Conservation (phyloP, 2,329 filamentous ascomycete species). For the Pseudogymnoascus verrucosus region DNA sequence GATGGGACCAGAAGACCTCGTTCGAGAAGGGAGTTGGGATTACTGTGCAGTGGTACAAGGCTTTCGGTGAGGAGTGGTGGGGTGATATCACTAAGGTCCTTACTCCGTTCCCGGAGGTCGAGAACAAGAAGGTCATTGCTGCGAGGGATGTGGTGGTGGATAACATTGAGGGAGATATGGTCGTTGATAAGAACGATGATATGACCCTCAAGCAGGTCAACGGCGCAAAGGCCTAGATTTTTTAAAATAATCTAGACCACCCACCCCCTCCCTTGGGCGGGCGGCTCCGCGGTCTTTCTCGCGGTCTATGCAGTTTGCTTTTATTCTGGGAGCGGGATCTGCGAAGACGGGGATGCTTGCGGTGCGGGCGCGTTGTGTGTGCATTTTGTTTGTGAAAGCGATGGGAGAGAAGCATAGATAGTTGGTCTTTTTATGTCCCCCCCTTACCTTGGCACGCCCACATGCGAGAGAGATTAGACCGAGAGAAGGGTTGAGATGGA, state of each 20-base stretch:
- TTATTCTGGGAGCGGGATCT: neutral
- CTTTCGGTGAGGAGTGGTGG: conserved; percentile 63
- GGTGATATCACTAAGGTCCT: conserved; percentile 62
- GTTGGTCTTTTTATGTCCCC: neutral
- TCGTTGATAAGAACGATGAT: conserved; percentile 25
- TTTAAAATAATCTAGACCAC: neutral
- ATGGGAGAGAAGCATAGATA: neutral
- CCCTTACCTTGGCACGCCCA: neutral
- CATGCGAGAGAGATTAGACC: neutral
- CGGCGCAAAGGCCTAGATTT: neutral
- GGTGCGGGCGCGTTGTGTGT: neutral
- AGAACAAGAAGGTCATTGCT: conserved; percentile 46
- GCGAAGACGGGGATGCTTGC: neutral
- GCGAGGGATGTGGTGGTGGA: conserved; percentile 19
- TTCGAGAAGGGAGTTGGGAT: conserved; percentile 55
- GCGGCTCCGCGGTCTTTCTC: neutral
- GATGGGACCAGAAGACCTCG: conserved; percentile 60
- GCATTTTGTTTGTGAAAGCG: neutral
- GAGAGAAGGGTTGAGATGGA: neutral
- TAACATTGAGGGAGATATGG: conserved; percentile 17
- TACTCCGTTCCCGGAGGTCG: conserved; percentile 58
- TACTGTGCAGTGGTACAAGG: conserved; percentile 64
- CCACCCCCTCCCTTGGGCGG: neutral
- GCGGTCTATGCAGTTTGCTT: neutral
- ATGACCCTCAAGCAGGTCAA: conserved; percentile 16